Percentiles rank a stretch among this genome's conserved stretches.
phyloP scores from a whole-genome alignment of 2,329 filamentous ascomycete genomes.

The Ilyonectria destructans region DNA sequence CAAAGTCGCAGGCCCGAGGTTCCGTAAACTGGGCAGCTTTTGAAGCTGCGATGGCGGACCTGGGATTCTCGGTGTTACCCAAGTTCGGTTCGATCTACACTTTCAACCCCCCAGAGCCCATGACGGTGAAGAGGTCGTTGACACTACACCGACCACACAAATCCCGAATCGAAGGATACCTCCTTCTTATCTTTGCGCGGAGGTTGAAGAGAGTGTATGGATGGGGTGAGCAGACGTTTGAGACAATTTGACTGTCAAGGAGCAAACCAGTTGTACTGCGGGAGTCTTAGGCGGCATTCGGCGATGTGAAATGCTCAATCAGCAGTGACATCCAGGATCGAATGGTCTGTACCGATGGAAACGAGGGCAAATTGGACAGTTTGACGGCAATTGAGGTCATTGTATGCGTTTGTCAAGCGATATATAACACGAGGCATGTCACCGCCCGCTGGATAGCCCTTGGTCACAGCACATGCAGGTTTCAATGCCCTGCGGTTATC shows the following conservation, averaged over 20 bases:
- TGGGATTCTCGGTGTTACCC: constrained; percentile 60
- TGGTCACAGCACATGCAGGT: too few relatives aligned
- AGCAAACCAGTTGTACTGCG: neutral
- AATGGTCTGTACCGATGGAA: neutral
- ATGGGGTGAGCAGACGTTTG: constrained; percentile 55
- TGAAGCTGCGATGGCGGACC: constrained; percentile 58
- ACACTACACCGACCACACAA: constrained; percentile 58
- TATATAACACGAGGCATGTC: too few relatives aligned
- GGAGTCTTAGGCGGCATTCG: neutral
- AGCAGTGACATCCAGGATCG: neutral
- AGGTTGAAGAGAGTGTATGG: constrained; percentile 56
- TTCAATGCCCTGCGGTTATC: too few relatives aligned
- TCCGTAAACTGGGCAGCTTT: constrained; percentile 58
- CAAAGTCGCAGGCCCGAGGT: constrained; percentile 49
- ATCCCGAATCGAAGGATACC: constrained; percentile 55
- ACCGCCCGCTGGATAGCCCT: too few relatives aligned
- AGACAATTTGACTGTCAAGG: neutral
- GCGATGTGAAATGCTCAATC: neutral
- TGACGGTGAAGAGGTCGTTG: constrained; percentile 49
- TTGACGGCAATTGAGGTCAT: neutral
- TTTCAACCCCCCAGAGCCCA: constrained; percentile 52
- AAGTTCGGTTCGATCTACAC: constrained; percentile 62
- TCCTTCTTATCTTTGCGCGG: constrained; percentile 47
- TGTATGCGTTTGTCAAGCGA: neutral
- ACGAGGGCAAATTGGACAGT: neutral